These are phyloP conservation scores for Globisporangium spinosum DNA, from an alignment of 352 stramenopile genomes.

Conservation along the genomic window DNA sequence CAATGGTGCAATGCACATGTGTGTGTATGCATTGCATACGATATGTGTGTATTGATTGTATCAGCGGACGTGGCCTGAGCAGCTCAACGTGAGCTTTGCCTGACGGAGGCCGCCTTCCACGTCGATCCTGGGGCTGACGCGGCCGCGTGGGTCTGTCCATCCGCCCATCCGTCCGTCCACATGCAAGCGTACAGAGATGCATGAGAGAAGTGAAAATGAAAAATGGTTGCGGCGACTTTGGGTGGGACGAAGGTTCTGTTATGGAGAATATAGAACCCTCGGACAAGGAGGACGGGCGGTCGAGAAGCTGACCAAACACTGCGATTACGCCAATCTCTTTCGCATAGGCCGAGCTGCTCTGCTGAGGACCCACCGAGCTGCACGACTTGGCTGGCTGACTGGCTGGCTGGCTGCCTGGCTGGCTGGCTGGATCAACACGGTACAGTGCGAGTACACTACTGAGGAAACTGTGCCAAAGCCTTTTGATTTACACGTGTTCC, in stretches of 20 bases:
- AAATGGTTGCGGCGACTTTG: not conserved
- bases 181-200: not conserved
- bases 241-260: not conserved
- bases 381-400: not conserved
- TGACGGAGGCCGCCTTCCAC: not conserved
- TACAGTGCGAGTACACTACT: not conserved
- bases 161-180: not conserved
- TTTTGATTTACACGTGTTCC: not conserved
- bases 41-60: not conserved
- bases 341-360: not conserved
- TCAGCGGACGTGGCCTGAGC: not conserved
- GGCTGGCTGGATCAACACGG: no score
- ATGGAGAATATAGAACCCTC: conserved; percentile 4
- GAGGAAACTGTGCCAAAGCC: not conserved
- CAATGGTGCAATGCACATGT: not conserved
- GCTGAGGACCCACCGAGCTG: not conserved
- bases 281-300: not conserved
- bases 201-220: not conserved
- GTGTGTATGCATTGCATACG: not conserved
- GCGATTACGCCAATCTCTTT: conserved; percentile 14
- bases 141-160: not conserved
- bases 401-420: no score
- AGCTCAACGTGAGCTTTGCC: not conserved
- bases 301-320: conserved; percentile 3
- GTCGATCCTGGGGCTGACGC: not conserved